These are phyloP conservation scores for Cercis canadensis DNA, from an alignment of 306 rosid genomes.

Conservation along the genomic window DNA sequence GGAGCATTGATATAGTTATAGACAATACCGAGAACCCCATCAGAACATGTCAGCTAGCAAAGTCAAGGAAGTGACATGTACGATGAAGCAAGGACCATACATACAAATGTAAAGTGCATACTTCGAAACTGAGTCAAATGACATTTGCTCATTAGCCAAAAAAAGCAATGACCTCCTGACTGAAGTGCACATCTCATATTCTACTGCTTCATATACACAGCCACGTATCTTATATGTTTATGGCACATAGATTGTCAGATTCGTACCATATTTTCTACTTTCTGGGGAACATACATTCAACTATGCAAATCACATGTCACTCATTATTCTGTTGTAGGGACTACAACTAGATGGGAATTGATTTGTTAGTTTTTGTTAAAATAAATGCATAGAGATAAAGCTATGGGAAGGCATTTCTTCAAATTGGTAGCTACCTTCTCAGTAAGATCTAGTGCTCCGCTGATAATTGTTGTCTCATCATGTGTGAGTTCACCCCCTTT, in stretches of 20 bases:
- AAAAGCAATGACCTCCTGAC: conserved; percentile 16
- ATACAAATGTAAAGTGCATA: not conserved
- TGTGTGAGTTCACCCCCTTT: conserved; percentile 98
- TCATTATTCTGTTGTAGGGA: not conserved
- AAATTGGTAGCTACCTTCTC: conserved; percentile 62
- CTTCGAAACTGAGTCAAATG: conserved; percentile 12
- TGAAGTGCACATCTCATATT: conserved; percentile 16
- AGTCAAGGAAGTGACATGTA: conserved; percentile 23
- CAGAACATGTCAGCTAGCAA: conserved; percentile 24
- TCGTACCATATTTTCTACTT: not conserved
- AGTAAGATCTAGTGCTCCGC: conserved; percentile 94
- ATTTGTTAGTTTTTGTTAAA: not conserved
- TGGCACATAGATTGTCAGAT: conserved; percentile 9
- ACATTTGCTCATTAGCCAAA: conserved; percentile 8
- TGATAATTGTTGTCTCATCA: conserved; percentile 91
- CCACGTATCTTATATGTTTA: not conserved
- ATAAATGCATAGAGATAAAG: not conserved
- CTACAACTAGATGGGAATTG: conserved; percentile 16
- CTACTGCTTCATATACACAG: conserved; percentile 6
- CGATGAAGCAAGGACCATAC: conserved; percentile 5
- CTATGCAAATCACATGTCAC: conserved; percentile 2
- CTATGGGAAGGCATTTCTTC: conserved; percentile 21
- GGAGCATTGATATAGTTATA: not conserved
- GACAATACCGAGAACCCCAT: conserved; percentile 28
- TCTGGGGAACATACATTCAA: not conserved